Evolutionary conservation across 2,329 filamentous ascomycete species (phyloP).

Genomic region (Colletotrichum echinochloae): DNA sequence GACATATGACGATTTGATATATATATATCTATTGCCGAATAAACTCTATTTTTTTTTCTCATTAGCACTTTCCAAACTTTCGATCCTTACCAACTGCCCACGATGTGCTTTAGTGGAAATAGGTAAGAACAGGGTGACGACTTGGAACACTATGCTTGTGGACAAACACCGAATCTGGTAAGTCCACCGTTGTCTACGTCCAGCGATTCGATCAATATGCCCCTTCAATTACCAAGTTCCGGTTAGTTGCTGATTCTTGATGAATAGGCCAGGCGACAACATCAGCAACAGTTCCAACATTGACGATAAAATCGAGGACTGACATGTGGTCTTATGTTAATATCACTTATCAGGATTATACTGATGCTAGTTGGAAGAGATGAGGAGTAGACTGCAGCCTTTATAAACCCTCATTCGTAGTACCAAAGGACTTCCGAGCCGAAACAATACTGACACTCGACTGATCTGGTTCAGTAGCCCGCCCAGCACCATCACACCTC

Average conservation of each 20-base stretch:
- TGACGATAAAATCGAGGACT: neutral
- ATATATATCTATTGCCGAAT: slow-evolving; percentile 54
- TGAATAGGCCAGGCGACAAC: neutral
- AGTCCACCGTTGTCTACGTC: neutral
- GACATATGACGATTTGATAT: slow-evolving; percentile 41
- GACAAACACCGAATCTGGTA: neutral
- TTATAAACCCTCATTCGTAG: too few species aligned
- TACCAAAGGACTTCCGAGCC: too few species aligned
- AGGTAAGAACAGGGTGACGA: neutral
- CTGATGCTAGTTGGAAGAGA: neutral
- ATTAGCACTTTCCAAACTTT: slow-evolving; percentile 53
- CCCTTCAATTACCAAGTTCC: neutral
- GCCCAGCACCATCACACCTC: too few species aligned
- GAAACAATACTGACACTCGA: too few species aligned
- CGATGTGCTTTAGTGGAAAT: neutral
- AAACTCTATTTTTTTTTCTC: slow-evolving; percentile 55
- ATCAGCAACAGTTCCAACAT: neutral
- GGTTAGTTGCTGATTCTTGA: slow-evolving; percentile 6
- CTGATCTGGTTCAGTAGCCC: too few species aligned
- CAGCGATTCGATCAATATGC: neutral
- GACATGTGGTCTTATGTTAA: neutral
- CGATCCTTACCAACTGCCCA: slow-evolving; percentile 54
- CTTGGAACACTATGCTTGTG: neutral
- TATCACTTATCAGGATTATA: too few species aligned
- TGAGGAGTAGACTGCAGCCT: too few species aligned